Base-by-base conservation (phyloP, 1,139 yeast species). In the Meyerozyma carpophila region DNA sequence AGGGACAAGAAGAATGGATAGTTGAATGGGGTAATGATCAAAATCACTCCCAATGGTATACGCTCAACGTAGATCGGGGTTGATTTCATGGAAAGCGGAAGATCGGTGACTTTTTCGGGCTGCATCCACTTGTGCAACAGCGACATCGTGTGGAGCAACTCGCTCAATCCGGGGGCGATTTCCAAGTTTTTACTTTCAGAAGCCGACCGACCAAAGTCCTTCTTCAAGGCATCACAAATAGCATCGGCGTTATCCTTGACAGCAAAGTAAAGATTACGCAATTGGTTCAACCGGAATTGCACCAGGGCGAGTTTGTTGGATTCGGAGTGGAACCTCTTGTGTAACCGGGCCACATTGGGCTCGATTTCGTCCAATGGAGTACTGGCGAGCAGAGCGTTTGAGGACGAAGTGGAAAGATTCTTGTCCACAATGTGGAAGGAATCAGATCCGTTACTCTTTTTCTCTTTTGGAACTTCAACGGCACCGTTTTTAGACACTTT, bases 11-110 rank as follows among this genome's bases (percentile, higher is more conserved):
- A 51, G 43, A 87, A 62, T 0, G 98, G 98, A 61, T 84, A 93
- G 65, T 91, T 91, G 77, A 87, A 91, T 0, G 98, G 96, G 1
- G 90, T 68, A 44, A 90, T 80, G 44, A 91, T 70, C 50, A 90
- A 73, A 2, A 86, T 86, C 4, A 81, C 77, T 2, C 98, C 97
- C 50, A 81, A 63, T 1, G 98, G 93, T 41, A 80, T 79, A 50
- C 75, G 75, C 54, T 84, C 85, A 41, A 86, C 65, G 42, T 68
- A 67, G 5, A 81, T 74, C 1, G 72, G 70, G 41, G 77, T 66
- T 25, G 79, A 65, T 41, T 68, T 58, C 68, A 79, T 46, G 67
- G 67, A 46, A 65, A 63, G 47, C 2, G 88, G 81, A 37, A 70
- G 53, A 47, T 68, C 73, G 16, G 63, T 56, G 6, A 79, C 73